These are phyloP conservation scores for Septoria petroselini DNA, from an alignment of 2,329 filamentous ascomycete genomes.

Conservation along the genomic window DNA sequence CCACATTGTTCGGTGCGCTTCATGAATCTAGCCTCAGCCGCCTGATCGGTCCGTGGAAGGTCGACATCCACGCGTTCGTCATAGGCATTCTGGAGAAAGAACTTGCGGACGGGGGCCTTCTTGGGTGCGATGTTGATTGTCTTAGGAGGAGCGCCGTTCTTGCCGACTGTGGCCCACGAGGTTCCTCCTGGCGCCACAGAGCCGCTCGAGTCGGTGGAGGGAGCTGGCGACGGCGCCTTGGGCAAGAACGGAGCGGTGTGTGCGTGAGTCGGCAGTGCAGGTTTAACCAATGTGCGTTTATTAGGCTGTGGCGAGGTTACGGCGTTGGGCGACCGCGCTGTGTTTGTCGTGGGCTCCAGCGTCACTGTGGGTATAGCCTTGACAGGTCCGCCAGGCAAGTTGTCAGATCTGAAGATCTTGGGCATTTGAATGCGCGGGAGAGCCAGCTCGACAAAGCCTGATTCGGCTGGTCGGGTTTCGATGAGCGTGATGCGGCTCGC, in stretches of 20 bases:
- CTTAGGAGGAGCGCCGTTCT: conserved; percentile 36
- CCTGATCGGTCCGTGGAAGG: conserved; percentile 35
- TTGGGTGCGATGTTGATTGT: conserved; percentile 41
- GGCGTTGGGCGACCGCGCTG: not conserved
- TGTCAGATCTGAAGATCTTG: conserved; percentile 43
- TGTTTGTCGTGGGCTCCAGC: not conserved
- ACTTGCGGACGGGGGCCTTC: conserved; percentile 35
- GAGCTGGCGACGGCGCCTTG: conserved; percentile 27
- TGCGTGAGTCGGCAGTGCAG: conserved; percentile 5
- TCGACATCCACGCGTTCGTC: conserved; percentile 44
- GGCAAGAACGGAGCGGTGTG: conserved; percentile 13
- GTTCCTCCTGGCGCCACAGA: conserved; percentile 13
- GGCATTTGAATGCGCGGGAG: conserved; percentile 43
- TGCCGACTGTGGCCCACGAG: conserved; percentile 45
- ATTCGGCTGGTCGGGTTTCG: conserved; percentile 44
- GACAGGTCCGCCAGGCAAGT: conserved; percentile 20
- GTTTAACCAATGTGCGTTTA: conserved; percentile 1
- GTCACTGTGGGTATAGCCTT: conserved; percentile 6
- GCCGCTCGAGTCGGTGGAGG: conserved; percentile 19
- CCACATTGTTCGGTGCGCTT: conserved; percentile 31
- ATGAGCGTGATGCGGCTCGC: conserved; percentile 45
- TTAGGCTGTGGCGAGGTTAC: not conserved
- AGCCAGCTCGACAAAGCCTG: conserved; percentile 44
- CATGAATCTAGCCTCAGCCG: conserved; percentile 31
- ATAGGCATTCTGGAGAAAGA: conserved; percentile 43